Evolutionary conservation across 352 stramenopile species (phyloP).

Genomic region (Phytophthora lateralis): DNA sequence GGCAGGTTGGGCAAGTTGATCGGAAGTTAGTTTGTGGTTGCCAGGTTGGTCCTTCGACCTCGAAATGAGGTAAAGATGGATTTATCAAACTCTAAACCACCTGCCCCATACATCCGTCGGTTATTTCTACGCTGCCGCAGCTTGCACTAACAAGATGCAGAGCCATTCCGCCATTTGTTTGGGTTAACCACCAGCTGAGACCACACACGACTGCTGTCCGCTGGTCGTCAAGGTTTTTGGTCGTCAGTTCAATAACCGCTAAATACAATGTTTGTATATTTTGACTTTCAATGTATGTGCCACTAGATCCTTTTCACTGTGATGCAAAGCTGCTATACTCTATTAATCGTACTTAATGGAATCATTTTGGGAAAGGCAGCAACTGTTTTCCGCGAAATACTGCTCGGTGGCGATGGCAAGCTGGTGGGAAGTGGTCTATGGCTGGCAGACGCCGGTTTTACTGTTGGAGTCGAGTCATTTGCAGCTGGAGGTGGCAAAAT

Average conservation of each 20-base stretch:
- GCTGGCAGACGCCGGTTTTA: constrained; percentile 5
- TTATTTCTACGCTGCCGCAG: constrained; percentile 10
- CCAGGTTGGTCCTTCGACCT: neutral
- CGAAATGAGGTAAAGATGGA: constrained; percentile 6
- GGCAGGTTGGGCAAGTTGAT: neutral
- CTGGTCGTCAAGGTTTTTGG: constrained; percentile 10
- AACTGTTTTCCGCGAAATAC: constrained; percentile 30
- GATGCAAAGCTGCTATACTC: neutral
- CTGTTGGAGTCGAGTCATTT: constrained; percentile 16
- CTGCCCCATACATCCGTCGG: constrained; percentile 7
- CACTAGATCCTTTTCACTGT: neutral
- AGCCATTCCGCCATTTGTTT: constrained; percentile 16
- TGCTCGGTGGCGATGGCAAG: constrained; percentile 6
- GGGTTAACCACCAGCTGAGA: constrained; percentile 1
- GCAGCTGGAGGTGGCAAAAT: constrained; percentile 17
- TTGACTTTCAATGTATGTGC: neutral
- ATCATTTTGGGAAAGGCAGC: constrained; percentile 6
- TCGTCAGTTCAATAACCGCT: constrained; percentile 16
- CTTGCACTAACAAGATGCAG: constrained; percentile 6
- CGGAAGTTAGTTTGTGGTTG: constrained; percentile 10
- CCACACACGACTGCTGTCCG: constrained; percentile 5
- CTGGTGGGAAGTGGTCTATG: constrained; percentile 25
- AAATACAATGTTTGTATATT: neutral
- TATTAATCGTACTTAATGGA: neutral
- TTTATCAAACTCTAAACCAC: constrained; percentile 5